Conservation (phyloP, 345 rosid species). For the Arabis hirsuta region DNA sequence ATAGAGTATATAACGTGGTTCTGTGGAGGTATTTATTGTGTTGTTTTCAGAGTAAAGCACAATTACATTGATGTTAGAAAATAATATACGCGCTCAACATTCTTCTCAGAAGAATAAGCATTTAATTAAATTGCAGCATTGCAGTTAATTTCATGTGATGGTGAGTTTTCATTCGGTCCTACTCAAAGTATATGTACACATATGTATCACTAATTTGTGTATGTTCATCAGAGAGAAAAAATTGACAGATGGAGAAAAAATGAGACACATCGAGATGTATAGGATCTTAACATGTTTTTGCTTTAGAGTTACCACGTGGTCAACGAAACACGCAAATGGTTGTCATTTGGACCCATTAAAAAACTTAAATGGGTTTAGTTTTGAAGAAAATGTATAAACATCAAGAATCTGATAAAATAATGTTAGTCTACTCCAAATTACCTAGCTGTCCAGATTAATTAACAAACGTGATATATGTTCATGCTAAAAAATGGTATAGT, state of each 20-base stretch:
- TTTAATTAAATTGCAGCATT: constrained; percentile 18
- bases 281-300: constrained; percentile 30
- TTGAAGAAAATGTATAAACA: constrained; percentile 1
- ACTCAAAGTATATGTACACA: background rate
- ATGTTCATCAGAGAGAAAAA: constrained; percentile 15
- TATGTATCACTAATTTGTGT: constrained; percentile 20
- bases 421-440: background rate
- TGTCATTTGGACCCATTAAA: constrained; percentile 31
- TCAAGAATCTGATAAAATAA: background rate
- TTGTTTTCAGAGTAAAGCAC: constrained; percentile 21
- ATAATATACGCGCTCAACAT: background rate
- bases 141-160: constrained; percentile 9
- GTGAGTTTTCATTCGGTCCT: constrained; percentile 20
- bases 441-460: background rate
- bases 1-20: background rate
- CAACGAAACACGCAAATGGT: constrained; percentile 34
- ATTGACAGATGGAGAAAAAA: constrained; percentile 11
- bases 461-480: too few species aligned
- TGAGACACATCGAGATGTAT: constrained; percentile 24
- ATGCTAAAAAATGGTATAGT: too few species aligned
- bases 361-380: background rate
- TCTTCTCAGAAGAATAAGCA: constrained; percentile 7
- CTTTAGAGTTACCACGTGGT: constrained; percentile 26
- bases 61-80: background rate
- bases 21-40: background rate